Base-by-base conservation (phyloP, 2,329 filamentous ascomycete species). In the Hirsutella rhossiliensis region DNA sequence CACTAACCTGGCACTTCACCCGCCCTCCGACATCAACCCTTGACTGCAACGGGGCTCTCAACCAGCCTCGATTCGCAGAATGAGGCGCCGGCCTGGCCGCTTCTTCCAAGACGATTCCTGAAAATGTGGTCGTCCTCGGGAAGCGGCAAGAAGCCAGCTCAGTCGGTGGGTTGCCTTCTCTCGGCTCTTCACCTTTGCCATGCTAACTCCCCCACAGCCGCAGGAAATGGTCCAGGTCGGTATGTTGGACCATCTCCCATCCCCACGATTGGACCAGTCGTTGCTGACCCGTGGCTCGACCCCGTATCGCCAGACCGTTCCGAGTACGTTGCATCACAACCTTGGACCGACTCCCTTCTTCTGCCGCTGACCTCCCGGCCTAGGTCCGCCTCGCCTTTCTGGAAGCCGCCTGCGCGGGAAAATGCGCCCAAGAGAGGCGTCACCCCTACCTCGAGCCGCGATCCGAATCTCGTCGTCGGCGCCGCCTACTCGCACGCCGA, bases 181-280 rank as follows among this genome's bases (percentile, higher is more conserved):
- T 28, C 12, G 23, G 11, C 8, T 23, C 32, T 41, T 13, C 11
- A n/a, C 8, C 29, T 17, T 20, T 5, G 9, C 23, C 29, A 13
- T 30, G 53, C 59, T 66, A 54, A 65, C 60, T 53, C 53, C 61
- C 60, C 59, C 56, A 58, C 61, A 54, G 63, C 56, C 68, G 60
- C 72, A 97, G 87, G 92, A 98, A 76, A 98, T 98, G 92, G 87
- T 96, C 56, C 90, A 98, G 84, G 89, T 98, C 73, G 90, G 92
- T 97, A 82, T 58, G 74, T 72, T 44, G 45, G 37, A 43, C 32
- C 23, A 45, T 29, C 23, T 19, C 32, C 23, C 19, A 38, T 40
- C 45, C 18, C 28, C 36, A 46, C 52, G 45, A 46, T 47, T 36
- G 43, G 42, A 20, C 40, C 50, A 45, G 45, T 59, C 63, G 45